A percentile compares a stretch with the other conserved stretches of the same genome.
These are phyloP conservation scores for Fomes fomentarius DNA, from an alignment of 1,284 basidiomycete species.

Conservation along the genomic window DNA sequence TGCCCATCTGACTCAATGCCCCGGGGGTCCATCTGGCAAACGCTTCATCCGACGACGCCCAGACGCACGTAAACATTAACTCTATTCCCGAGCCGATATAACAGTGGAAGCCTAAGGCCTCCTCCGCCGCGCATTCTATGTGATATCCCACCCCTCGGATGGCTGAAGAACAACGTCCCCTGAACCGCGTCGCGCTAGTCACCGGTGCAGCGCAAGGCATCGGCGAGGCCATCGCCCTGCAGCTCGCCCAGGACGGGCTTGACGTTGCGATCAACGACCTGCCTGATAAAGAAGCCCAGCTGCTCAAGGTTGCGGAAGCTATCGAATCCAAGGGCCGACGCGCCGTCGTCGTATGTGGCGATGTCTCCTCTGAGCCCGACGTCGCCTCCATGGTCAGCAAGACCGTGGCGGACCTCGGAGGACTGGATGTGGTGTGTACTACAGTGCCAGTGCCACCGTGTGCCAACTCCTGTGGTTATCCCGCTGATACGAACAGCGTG, in stretches of 20 bases:
- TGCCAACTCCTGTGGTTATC: background rate
- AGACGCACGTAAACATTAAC: no score
- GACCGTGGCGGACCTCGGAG: constrained; percentile 30
- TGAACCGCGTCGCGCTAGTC: constrained; percentile 34
- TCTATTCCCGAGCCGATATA: no score
- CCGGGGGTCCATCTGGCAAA: no score
- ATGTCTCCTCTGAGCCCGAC: constrained; percentile 41
- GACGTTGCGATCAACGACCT: constrained; percentile 44
- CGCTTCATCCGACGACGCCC: no score
- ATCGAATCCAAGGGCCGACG: constrained; percentile 35
- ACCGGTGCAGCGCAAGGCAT: constrained; percentile 46
- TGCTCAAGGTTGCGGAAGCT: constrained; percentile 35
- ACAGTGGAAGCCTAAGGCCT: no score
- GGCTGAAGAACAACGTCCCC: no score
- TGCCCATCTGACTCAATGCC: no score
- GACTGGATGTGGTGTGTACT: constrained; percentile 30
- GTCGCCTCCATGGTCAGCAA: constrained; percentile 39
- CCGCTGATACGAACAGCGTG: background rate
- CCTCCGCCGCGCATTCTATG: no score
- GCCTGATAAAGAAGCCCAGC: constrained; percentile 26
- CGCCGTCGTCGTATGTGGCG: constrained; percentile 32
- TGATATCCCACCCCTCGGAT: no score
- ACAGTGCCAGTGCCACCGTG: no score
- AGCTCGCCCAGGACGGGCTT: constrained; percentile 46
- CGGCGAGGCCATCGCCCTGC: constrained; percentile 44